Percentiles rank a stretch among this genome's conserved stretches.
Evolutionary conservation across 257 asterid genomes (phyloP).

Genomic region (Plantago ovata): DNA sequence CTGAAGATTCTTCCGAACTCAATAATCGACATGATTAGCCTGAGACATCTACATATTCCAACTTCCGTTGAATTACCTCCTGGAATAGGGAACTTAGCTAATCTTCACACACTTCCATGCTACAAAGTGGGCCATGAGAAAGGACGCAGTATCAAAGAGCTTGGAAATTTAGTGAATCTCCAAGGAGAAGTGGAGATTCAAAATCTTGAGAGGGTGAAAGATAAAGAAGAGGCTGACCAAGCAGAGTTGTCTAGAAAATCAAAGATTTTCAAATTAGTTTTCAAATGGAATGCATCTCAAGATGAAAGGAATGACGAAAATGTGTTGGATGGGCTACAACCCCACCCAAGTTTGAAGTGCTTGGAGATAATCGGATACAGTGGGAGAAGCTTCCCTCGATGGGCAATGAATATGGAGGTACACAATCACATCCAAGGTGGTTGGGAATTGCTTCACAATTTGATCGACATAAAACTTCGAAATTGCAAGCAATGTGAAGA

Average conservation of each 20-base stretch:
- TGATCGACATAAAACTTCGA: neutral
- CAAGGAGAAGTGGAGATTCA: conserved; percentile 14
- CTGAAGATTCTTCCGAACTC: conserved; percentile 8
- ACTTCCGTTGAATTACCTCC: neutral
- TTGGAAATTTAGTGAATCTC: conserved; percentile 1
- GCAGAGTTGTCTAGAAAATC: conserved; percentile 20
- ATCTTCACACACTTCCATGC: conserved; percentile 19
- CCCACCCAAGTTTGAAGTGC: conserved; percentile 17
- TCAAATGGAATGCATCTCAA: conserved; percentile 10
- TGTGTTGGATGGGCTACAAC: conserved; percentile 32
- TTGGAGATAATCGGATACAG: neutral
- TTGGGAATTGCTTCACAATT: neutral
- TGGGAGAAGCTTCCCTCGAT: conserved; percentile 18
- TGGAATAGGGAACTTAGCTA: conserved; percentile 17
- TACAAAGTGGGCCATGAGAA: conserved; percentile 8
- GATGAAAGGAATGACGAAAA: conserved; percentile 7
- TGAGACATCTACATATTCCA: conserved; percentile 24
- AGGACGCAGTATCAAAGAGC: conserved; percentile 25
- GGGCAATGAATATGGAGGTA: conserved; percentile 13
- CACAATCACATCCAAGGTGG: neutral
- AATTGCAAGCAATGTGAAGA: neutral
- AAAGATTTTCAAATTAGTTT: conserved; percentile 10
- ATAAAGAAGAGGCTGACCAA: conserved; percentile 19
- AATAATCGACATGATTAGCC: conserved; percentile 8
- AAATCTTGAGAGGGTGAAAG: conserved; percentile 20